Percentiles rank a stretch among this genome's conserved stretches.
phyloP scores from a whole-genome alignment of 345 rosid genomes.

The Eucalyptus camaldulensis region DNA sequence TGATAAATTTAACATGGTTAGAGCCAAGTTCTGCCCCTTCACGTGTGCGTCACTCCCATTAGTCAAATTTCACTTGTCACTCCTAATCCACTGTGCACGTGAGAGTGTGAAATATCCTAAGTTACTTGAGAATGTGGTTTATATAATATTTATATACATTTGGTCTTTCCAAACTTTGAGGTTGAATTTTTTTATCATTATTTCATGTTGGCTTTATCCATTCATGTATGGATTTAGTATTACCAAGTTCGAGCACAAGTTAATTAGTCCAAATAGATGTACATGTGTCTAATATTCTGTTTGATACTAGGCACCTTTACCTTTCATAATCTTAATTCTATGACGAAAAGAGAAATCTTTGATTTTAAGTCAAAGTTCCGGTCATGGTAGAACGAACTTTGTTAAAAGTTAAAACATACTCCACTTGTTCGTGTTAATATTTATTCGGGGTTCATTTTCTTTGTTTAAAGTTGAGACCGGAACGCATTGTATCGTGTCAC shows the following conservation, averaged over 20 bases:
- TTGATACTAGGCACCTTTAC: conserved; percentile 24
- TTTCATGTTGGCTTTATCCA: not conserved
- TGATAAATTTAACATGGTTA: too few relatives aligned
- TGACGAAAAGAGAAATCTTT: not conserved
- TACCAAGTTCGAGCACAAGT: not conserved
- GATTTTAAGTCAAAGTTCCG: not conserved
- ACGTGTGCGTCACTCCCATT: rapidly evolving
- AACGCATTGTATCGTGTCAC: not conserved
- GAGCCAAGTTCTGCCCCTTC: too few relatives aligned
- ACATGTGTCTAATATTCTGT: not conserved
- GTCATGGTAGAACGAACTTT: not conserved
- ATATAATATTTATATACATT: too few relatives aligned
- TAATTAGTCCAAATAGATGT: not conserved
- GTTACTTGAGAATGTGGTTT: too few relatives aligned
- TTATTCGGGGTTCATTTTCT: too few relatives aligned
- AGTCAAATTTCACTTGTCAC: too few relatives aligned
- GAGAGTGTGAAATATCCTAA: too few relatives aligned
- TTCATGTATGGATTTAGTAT: not conserved
- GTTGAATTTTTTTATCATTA: not conserved
- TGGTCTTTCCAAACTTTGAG: not conserved
- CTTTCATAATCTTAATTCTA: not conserved
- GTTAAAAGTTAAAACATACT: not conserved
- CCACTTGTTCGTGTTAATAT: not conserved
- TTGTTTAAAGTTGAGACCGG: not conserved
- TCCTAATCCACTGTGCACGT: too few relatives aligned